Conservation (phyloP, 192 early-diverging fungal species). For the Coemansia sp. region DNA sequence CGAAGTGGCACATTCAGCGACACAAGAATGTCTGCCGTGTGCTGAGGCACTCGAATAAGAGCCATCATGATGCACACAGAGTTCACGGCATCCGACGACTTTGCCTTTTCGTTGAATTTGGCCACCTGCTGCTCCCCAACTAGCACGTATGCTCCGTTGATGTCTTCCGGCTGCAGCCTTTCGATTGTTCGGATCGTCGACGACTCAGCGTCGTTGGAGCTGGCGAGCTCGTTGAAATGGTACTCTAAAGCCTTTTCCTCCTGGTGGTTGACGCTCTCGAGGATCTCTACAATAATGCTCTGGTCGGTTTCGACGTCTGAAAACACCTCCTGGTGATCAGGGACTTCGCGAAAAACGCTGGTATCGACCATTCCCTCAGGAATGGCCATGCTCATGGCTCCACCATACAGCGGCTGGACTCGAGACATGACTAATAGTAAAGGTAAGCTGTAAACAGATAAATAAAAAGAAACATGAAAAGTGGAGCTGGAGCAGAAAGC, state of each 20-base stretch:
- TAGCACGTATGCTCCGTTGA: slow-evolving; percentile 44
- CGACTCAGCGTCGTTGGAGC: slow-evolving; percentile 67
- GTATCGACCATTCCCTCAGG: slow-evolving; percentile 62
- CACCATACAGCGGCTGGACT: slow-evolving; percentile 62
- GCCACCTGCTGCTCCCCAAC: slow-evolving; percentile 67
- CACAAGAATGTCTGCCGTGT: slow-evolving; percentile 74
- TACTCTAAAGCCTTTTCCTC: slow-evolving; percentile 58
- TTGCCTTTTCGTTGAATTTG: slow-evolving; percentile 72
- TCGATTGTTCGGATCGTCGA: slow-evolving; percentile 40
- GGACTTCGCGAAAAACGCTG: slow-evolving; percentile 78
- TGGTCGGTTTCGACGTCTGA: slow-evolving; percentile 66
- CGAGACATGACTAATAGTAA: too few species aligned
- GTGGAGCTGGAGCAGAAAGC: too few species aligned
- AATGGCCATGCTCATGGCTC: slow-evolving; percentile 63
- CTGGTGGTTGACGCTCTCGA: slow-evolving; percentile 62
- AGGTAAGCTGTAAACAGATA: too few species aligned
- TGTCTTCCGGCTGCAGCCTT: background rate
- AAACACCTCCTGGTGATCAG: slow-evolving; percentile 93
- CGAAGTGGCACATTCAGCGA: slow-evolving; percentile 70
- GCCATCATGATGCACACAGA: slow-evolving; percentile 67
- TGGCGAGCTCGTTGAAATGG: slow-evolving; percentile 79
- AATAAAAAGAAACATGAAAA: too few species aligned
- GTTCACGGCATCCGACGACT: slow-evolving; percentile 56
- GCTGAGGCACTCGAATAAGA: slow-evolving; percentile 66
- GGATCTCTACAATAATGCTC: slow-evolving; percentile 85